phyloP scores from a whole-genome alignment of 768 basidiomycete species.

The Pleurotus giganteus region DNA sequence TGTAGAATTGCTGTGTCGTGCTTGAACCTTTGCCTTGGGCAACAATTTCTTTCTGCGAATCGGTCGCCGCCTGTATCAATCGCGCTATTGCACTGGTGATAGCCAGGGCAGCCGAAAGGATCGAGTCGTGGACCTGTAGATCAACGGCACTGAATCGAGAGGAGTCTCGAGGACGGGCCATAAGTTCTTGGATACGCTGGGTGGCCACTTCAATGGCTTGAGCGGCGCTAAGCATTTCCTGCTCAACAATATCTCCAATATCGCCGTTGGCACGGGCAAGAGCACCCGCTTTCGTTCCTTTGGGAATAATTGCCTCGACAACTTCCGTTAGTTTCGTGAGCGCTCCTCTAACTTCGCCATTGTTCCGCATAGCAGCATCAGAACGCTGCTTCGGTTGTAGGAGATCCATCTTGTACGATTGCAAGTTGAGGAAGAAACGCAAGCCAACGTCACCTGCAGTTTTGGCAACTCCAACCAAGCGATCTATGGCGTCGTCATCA shows the following conservation, averaged over 20 bases:
- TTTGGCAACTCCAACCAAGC: constrained; percentile 82
- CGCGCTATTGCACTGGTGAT: constrained; percentile 95
- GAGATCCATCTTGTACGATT: constrained; percentile 91
- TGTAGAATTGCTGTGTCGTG: constrained; percentile 96
- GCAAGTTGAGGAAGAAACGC: constrained; percentile 92
- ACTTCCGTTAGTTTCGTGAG: constrained; percentile 84
- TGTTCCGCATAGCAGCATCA: constrained; percentile 87
- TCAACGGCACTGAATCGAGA: constrained; percentile 89
- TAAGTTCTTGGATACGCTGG: constrained; percentile 84
- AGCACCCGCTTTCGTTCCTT: constrained; percentile 68
- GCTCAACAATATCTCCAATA: constrained; percentile 93
- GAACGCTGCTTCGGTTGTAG: constrained; percentile 70
- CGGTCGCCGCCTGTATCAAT: constrained; percentile 94
- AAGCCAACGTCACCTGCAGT: constrained; percentile 84
- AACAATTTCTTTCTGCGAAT: constrained; percentile 98
- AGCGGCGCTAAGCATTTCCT: constrained; percentile 93
- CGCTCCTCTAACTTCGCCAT: constrained; percentile 79
- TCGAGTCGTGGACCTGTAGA: constrained; percentile 96
- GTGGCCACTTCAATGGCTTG: constrained; percentile 93
- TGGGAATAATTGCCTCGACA: constrained; percentile 84
- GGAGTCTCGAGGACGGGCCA: constrained; percentile 86
- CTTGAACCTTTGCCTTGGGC: constrained; percentile 92
- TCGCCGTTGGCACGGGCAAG: constrained; percentile 84
- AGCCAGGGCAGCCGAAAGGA: constrained; percentile 88
- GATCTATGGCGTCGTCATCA: constrained; percentile 91